Evolutionary conservation across 768 basidiomycete genomes (phyloP).

Genomic region (Hirschioporus abietinus): DNA sequence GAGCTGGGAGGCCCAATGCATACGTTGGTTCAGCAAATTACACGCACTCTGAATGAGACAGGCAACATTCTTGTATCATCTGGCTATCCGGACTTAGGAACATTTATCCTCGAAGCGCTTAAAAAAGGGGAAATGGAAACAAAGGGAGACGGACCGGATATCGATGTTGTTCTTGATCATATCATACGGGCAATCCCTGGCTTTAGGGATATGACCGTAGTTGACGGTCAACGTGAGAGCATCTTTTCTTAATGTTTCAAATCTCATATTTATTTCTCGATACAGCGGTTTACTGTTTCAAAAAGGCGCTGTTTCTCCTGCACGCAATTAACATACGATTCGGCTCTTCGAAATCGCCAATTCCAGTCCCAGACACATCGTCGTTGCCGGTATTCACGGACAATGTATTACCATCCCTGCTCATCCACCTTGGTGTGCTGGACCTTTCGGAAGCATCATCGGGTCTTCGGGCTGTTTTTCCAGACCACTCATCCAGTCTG

Average conservation of each 20-base stretch:
- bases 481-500: constrained; percentile 36
- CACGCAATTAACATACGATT: constrained; percentile 67
- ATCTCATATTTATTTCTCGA: background rate
- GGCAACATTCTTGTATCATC: constrained; percentile 53
- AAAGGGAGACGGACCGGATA: constrained; percentile 28
- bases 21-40: constrained; percentile 67
- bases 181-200: constrained; percentile 73
- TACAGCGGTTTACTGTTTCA: constrained; percentile 81
- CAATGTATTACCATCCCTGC: constrained; percentile 80
- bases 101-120: constrained; percentile 67
- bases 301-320: constrained; percentile 82
- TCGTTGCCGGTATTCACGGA: constrained; percentile 68
- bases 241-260: constrained; percentile 5
- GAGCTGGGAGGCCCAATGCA: constrained; percentile 71
- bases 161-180: constrained; percentile 67
- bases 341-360: constrained; percentile 46
- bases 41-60: constrained; percentile 62
- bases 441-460: constrained; percentile 45
- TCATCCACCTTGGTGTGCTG: constrained; percentile 71
- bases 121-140: constrained; percentile 41
- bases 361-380: constrained; percentile 57
- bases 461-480: constrained; percentile 43
- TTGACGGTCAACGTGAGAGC: constrained; percentile 57
- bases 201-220: constrained; percentile 70
- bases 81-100: constrained; percentile 68